A percentile compares a stretch with the other conserved stretches of the same genome.
These are phyloP conservation scores for Phytophthora quininea DNA, from an alignment of 352 stramenopile species.

Conservation along the genomic window DNA sequence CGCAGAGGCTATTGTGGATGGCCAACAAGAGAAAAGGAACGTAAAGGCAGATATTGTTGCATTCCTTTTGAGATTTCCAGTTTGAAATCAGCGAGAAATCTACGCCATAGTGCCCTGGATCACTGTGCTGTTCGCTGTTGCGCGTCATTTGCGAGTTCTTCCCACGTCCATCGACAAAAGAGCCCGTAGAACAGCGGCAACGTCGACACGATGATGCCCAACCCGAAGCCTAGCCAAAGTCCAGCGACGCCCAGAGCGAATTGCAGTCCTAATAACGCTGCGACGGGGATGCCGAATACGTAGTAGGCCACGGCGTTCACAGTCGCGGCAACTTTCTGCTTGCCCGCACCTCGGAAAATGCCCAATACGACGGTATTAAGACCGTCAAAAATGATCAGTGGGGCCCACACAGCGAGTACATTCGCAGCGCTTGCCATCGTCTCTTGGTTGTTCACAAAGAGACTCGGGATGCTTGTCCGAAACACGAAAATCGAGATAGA, in stretches of 20 bases:
- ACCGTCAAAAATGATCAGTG: conserved; percentile 58
- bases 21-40: too few species aligned
- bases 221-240: conserved; percentile 62
- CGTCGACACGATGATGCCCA: conserved; percentile 44
- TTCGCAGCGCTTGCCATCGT: conserved; percentile 42
- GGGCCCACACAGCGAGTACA: conserved; percentile 50
- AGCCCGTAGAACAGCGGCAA: conserved; percentile 44
- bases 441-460: conserved; percentile 53
- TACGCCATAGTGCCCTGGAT: too few species aligned
- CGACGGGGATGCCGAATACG: conserved; percentile 73
- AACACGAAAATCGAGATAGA: conserved; percentile 29
- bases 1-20: too few species aligned
- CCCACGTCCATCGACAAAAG: conserved; percentile 43
- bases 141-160: conserved; percentile 42
- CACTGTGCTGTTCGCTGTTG: conserved; percentile 44
- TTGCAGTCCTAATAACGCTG: conserved; percentile 57
- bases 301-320: conserved; percentile 83
- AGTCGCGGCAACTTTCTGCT: conserved; percentile 62
- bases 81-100: too few species aligned
- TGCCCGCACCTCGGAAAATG: conserved; percentile 70
- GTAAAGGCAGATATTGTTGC: too few species aligned
- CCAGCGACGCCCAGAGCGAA: conserved; percentile 51
- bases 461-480: conserved; percentile 25
- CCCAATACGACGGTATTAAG: conserved; percentile 62
- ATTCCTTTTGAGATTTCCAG: too few species aligned